These are phyloP conservation scores for Sporothrix pallida DNA, from an alignment of 2,329 filamentous ascomycete genomes.

Conservation along the genomic window DNA sequence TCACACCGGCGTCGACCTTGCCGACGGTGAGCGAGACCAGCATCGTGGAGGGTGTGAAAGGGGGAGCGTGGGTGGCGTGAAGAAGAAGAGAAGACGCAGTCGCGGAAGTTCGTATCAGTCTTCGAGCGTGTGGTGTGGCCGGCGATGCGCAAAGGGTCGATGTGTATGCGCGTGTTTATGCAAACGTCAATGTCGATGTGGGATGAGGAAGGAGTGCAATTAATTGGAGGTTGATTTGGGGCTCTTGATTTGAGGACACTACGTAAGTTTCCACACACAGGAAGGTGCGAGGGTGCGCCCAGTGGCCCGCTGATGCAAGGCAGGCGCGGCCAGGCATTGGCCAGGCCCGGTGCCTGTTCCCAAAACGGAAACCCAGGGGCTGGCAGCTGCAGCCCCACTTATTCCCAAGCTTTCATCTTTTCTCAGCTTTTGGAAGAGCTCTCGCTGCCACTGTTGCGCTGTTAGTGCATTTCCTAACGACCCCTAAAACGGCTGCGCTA, in stretches of 20 bases:
- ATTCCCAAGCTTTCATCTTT: constrained; percentile 2
- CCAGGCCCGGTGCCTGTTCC: not conserved
- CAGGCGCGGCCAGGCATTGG: constrained; percentile 23
- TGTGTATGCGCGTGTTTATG: not conserved
- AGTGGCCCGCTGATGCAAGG: not conserved
- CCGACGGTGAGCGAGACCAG: constrained; percentile 96
- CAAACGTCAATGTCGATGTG: not conserved
- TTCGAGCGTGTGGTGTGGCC: not conserved
- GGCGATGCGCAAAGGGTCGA: not conserved
- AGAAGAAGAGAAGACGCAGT: too few species aligned
- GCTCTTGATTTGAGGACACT: constrained; percentile 21
- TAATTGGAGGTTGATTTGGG: constrained; percentile 3
- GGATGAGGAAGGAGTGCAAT: constrained; percentile 1
- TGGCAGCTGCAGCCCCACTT: constrained; percentile 28
- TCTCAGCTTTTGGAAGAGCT: too few species aligned
- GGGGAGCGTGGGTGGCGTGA: not conserved
- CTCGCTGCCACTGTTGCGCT: too few species aligned
- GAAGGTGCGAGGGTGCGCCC: not conserved
- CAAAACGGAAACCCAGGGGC: constrained; percentile 31
- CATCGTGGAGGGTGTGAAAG: constrained; percentile 62
- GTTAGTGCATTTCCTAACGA: too few species aligned
- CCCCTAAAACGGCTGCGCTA: too few species aligned
- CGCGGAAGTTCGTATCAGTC: not conserved
- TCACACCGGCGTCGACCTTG: constrained; percentile 98
- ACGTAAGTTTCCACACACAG: constrained; percentile 23